phyloP scores from a whole-genome alignment of 2,329 filamentous ascomycete genomes.

The Waltergamsia citrina region DNA sequence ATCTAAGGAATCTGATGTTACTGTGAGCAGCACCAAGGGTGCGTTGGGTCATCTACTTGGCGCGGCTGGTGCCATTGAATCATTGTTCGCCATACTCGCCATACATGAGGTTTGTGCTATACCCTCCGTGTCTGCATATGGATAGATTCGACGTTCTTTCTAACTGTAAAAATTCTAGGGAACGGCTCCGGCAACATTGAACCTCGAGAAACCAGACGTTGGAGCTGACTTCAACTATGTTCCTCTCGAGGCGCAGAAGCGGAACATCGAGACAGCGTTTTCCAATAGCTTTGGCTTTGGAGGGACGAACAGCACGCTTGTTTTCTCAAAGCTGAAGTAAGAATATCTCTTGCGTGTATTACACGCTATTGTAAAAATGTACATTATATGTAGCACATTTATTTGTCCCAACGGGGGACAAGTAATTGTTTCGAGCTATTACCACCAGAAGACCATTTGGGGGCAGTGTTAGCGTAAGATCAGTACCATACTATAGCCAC shows the following conservation, averaged over 20 bases:
- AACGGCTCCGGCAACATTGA: conserved; percentile 75
- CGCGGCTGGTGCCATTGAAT: conserved; percentile 83
- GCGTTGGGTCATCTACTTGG: conserved; percentile 87
- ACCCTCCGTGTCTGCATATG: neutral
- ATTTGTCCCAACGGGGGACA: no score
- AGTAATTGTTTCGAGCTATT: no score
- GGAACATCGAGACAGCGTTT: conserved; percentile 62
- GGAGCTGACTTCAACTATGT: conserved; percentile 81
- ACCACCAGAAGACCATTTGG: no score
- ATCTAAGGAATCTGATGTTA: conserved; percentile 51
- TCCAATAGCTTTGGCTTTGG: conserved; percentile 98
- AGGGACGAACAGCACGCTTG: conserved; percentile 86
- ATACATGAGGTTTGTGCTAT: conserved; percentile 59
- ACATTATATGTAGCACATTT: neutral
- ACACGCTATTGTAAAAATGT: no score
- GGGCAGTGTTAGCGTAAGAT: no score
- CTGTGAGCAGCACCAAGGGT: conserved; percentile 89
- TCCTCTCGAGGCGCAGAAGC: conserved; percentile 59
- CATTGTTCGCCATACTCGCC: conserved; percentile 73
- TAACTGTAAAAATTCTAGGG: conserved; percentile 47
- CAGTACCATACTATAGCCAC: no score
- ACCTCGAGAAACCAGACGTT: conserved; percentile 58
- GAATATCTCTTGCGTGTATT: neutral
- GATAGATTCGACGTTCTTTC: neutral
- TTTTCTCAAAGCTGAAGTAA: conserved; percentile 44